Evolutionary conservation across 768 basidiomycete species (phyloP).

Genomic region (Punctularia strigosozonata): DNA sequence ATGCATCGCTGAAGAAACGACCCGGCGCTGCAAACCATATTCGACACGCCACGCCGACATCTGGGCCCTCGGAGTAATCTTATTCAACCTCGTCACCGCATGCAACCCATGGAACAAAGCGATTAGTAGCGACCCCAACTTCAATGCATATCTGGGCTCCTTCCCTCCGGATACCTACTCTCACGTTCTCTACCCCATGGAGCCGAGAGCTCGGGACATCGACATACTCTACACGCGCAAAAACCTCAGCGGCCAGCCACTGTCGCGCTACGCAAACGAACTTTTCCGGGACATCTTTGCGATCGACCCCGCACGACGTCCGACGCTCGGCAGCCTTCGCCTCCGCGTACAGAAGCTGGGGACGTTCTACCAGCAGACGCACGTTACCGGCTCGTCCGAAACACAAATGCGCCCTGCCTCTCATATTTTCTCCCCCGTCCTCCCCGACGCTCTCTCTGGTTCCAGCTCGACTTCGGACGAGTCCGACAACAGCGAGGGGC

Average conservation of each 20-base stretch:
- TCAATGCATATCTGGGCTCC: constrained; percentile 47
- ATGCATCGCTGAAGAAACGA: constrained; percentile 36
- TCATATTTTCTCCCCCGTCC: background rate
- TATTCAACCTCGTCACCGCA: constrained; percentile 72
- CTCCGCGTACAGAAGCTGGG: too few relatives aligned
- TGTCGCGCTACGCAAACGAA: constrained; percentile 10
- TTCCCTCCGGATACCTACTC: too few relatives aligned
- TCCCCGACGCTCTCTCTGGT: background rate
- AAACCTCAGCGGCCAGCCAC: constrained; percentile 12
- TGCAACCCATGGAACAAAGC: constrained; percentile 74
- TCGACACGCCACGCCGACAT: constrained; percentile 55
- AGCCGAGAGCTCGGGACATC: constrained; percentile 61
- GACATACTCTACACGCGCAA: constrained; percentile 54
- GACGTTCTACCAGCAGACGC: background rate
- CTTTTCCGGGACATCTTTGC: constrained; percentile 12
- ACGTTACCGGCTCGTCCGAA: background rate
- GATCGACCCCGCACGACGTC: constrained; percentile 14
- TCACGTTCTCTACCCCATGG: constrained; percentile 50
- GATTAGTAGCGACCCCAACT: constrained; percentile 53
- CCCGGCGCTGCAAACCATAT: constrained; percentile 35
- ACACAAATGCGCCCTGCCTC: background rate
- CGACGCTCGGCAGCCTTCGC: too few relatives aligned
- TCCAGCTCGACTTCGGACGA: background rate
- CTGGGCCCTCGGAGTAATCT: constrained; percentile 70
- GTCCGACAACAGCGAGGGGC: constrained; percentile 1